Percentiles rank a stretch among this genome's conserved stretches.
These are phyloP conservation scores for Mycena citricolor DNA, from an alignment of 1,284 basidiomycete species.

Conservation along the genomic window DNA sequence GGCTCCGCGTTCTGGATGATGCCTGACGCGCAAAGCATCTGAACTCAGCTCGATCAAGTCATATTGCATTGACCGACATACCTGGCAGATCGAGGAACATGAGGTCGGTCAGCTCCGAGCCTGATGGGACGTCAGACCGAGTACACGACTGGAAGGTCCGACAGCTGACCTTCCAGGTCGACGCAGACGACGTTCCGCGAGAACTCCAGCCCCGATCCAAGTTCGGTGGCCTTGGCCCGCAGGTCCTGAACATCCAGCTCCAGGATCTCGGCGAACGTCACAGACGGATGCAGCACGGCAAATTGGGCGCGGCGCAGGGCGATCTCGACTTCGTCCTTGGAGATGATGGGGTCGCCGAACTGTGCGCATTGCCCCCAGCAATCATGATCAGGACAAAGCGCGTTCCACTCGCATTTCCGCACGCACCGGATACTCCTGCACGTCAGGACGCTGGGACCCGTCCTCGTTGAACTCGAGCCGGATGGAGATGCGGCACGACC, in stretches of 20 bases:
- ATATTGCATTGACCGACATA: slow-evolving; percentile 19
- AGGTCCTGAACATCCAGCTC: slow-evolving; percentile 27
- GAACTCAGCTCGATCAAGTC: neutral
- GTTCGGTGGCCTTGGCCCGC: no score
- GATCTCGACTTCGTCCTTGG: slow-evolving; percentile 39
- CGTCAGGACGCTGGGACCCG: slow-evolving; percentile 29
- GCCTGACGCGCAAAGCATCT: slow-evolving; percentile 9
- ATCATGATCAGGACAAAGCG: no score
- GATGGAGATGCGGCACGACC: slow-evolving; percentile 40
- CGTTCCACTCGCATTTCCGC: no score
- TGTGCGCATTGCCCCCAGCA: no score
- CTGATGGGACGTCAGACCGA: neutral
- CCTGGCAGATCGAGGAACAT: slow-evolving; percentile 48
- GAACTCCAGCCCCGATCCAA: no score
- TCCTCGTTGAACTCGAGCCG: slow-evolving; percentile 33
- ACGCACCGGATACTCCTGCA: slow-evolving; percentile 31
- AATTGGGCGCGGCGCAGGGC: slow-evolving; percentile 45
- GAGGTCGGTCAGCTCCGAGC: slow-evolving; percentile 42
- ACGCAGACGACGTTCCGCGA: slow-evolving; percentile 46
- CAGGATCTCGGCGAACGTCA: slow-evolving; percentile 27
- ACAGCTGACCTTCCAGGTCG: slow-evolving; percentile 36
- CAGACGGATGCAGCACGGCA: slow-evolving; percentile 41
- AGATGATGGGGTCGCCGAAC: slow-evolving; percentile 37
- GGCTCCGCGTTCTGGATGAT: slow-evolving; percentile 38
- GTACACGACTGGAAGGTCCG: neutral